Evolutionary conservation across 1,284 basidiomycete species (phyloP).

Genomic region (Xerocomus minutiporus): DNA sequence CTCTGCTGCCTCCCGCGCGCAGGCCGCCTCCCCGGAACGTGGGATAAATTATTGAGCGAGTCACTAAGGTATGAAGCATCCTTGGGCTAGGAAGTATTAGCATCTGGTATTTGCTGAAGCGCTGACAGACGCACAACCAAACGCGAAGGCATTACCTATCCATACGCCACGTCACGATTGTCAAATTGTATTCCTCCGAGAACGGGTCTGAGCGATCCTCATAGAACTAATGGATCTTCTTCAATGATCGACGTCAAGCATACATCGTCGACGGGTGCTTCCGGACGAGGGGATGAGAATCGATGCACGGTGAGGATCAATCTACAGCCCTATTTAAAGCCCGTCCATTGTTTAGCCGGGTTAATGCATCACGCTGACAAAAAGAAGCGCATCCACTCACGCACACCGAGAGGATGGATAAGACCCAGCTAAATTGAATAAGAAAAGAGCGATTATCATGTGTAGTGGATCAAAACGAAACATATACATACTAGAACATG

Average conservation of each 20-base stretch:
- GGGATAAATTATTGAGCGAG: no score
- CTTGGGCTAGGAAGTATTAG: no score
- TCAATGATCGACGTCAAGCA: constrained; percentile 11
- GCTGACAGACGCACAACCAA: no score
- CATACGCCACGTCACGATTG: no score
- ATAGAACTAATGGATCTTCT: not conserved
- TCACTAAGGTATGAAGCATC: no score
- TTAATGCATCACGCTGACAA: not conserved
- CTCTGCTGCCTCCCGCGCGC: no score
- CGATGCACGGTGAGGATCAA: constrained; percentile 6
- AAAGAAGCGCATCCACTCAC: not conserved
- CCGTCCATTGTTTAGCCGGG: not conserved
- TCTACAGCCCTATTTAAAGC: constrained; percentile 7
- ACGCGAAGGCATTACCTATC: no score
- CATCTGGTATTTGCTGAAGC: no score
- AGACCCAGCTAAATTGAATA: constrained; percentile 3
- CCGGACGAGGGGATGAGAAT: not conserved
- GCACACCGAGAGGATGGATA: constrained; percentile 9
- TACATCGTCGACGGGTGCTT: not conserved
- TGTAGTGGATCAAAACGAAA: not conserved
- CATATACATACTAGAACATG: constrained; percentile 15
- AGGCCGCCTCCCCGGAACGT: no score
- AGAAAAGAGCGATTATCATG: not conserved
- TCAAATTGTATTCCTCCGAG: no score
- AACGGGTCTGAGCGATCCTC: no score